Percentiles rank a stretch among this genome's conserved stretches.
Conservation (phyloP, 306 rosid species). For the Nissolia schottii region DNA sequence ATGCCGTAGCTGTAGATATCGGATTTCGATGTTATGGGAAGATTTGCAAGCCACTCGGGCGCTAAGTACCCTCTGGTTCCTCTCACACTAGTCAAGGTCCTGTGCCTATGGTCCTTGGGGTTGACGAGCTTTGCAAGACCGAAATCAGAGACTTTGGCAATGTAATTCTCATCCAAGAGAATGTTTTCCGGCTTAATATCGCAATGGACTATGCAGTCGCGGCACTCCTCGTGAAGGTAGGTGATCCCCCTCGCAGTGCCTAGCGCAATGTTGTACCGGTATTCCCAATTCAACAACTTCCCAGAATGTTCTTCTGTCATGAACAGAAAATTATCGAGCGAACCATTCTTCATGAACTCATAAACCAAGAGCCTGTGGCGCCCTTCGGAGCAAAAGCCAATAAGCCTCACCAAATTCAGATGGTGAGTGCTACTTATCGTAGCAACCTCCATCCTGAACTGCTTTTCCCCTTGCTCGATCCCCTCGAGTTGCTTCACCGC, state of each 20-base stretch:
- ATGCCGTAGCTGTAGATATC: constrained; percentile 63
- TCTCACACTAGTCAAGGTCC: constrained; percentile 45
- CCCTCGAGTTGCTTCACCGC: constrained; percentile 65
- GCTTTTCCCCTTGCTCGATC: constrained; percentile 55
- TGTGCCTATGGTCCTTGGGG: constrained; percentile 38
- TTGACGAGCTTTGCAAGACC: constrained; percentile 51
- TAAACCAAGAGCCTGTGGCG: constrained; percentile 56
- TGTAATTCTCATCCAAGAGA: constrained; percentile 51
- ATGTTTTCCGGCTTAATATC: constrained; percentile 73
- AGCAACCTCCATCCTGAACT: constrained; percentile 58
- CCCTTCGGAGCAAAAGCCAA: constrained; percentile 69
- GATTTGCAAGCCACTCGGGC: constrained; percentile 66
- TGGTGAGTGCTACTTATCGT: constrained; percentile 63
- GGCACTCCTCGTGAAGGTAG: constrained; percentile 72
- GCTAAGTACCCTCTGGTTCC: constrained; percentile 62
- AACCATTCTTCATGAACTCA: constrained; percentile 63
- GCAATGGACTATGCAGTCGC: constrained; percentile 58
- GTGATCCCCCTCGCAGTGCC: constrained; percentile 68
- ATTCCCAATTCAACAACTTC: constrained; percentile 47
- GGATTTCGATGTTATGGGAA: constrained; percentile 47
- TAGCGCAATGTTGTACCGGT: constrained; percentile 41
- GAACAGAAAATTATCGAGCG: constrained; percentile 51
- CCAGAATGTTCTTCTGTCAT: constrained; percentile 24
- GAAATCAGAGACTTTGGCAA: constrained; percentile 61
- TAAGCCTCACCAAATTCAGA: constrained; percentile 53